A percentile compares a stretch with the other conserved stretches of the same genome.
These are phyloP conservation scores for Dalbergia cochinchinensis DNA, from an alignment of 306 rosid genomes.

Conservation along the genomic window DNA sequence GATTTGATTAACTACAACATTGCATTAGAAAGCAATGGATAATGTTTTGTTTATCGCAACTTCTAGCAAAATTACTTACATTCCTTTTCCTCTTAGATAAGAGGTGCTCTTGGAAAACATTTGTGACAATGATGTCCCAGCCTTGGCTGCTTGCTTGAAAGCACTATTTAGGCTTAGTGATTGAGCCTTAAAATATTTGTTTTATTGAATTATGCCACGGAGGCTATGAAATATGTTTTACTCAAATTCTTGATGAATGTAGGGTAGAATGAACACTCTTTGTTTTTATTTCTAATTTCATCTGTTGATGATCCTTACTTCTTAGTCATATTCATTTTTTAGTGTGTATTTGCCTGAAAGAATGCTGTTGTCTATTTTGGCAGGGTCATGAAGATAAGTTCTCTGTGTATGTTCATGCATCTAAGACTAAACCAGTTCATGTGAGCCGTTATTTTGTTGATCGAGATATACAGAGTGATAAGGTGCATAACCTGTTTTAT, in stretches of 20 bases:
- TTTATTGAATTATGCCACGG: not conserved
- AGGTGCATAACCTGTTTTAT: slow-evolving; percentile 57
- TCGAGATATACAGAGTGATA: slow-evolving; percentile 78
- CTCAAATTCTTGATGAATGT: slow-evolving; percentile 25
- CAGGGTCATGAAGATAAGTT: slow-evolving; percentile 98
- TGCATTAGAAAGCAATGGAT: slow-evolving; percentile 23
- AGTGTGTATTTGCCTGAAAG: slow-evolving; percentile 33
- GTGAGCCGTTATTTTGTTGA: slow-evolving; percentile 79
- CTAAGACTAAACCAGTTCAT: slow-evolving; percentile 84
- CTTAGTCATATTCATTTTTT: slow-evolving; percentile 13
- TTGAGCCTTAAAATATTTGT: not conserved
- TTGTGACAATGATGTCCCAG: slow-evolving; percentile 23
- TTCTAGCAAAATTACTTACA: not conserved
- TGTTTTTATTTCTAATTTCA: slow-evolving; percentile 21
- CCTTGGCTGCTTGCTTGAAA: not conserved
- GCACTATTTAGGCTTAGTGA: not conserved
- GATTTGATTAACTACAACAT: not conserved
- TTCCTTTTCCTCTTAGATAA: not conserved
- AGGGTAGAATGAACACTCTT: not conserved
- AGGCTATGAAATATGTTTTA: not conserved
- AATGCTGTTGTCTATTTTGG: slow-evolving; percentile 43
- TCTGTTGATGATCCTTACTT: slow-evolving; percentile 31
- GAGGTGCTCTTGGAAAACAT: slow-evolving; percentile 2
- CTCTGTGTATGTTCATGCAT: slow-evolving; percentile 94
- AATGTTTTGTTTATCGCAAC: slow-evolving; percentile 30